Conservation (phyloP, 345 rosid species). For the Toxicodendron radicans region DNA sequence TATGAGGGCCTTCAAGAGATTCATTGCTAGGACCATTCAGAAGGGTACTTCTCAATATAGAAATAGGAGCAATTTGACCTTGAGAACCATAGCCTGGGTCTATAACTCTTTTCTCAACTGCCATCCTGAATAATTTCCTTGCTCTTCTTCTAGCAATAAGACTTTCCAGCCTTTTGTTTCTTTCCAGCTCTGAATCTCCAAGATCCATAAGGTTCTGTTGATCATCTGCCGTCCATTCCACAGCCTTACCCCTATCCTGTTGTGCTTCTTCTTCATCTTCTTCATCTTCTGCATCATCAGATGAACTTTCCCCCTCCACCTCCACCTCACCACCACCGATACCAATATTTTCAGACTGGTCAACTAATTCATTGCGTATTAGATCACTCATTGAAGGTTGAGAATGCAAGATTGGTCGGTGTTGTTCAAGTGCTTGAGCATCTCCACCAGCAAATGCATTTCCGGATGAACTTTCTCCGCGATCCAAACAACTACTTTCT, state of each 20-base stretch:
- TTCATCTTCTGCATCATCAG: conserved; percentile 45
- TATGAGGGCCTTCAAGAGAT: conserved; percentile 27
- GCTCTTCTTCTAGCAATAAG: conserved; percentile 69
- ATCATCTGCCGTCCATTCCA: conserved; percentile 80
- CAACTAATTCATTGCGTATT: conserved; percentile 9
- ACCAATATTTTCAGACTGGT: conserved; percentile 21
- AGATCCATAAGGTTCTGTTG: conserved; percentile 87
- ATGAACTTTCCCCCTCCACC: conserved; percentile 42
- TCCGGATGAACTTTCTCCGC: conserved; percentile 14
- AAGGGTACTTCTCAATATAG: conserved; percentile 37
- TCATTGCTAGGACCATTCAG: conserved; percentile 32
- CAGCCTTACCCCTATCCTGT: conserved; percentile 38
- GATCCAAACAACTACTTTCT: not conserved
- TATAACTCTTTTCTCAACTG: conserved; percentile 41
- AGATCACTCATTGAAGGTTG: conserved; percentile 11
- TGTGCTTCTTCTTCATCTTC: conserved; percentile 42
- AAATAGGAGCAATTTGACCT: conserved; percentile 43
- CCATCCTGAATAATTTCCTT: conserved; percentile 48
- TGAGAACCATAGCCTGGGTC: conserved; percentile 31
- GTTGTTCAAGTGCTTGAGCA: conserved; percentile 12
- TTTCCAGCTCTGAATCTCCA: conserved; percentile 78
- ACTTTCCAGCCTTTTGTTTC: conserved; percentile 77
- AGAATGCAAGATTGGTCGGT: not conserved
- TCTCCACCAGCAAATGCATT: conserved; percentile 18
- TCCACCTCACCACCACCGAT: conserved; percentile 32